Conservation (phyloP, 2,329 filamentous ascomycete species). For the Xylaria sp. region DNA sequence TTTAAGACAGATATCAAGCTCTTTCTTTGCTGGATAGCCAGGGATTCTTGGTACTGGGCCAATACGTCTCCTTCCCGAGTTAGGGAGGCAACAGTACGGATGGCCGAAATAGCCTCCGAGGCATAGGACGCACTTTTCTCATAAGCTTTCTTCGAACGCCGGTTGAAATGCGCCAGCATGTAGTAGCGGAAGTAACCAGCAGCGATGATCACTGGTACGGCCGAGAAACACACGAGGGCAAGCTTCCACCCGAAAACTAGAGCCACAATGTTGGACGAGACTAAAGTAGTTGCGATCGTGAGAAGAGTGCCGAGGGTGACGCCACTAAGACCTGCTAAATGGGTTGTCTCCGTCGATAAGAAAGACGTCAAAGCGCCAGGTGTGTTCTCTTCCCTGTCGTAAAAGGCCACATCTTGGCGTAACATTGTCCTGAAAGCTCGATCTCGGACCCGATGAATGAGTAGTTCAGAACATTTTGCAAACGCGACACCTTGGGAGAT, state of each 20-base stretch:
- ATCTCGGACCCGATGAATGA: constrained; percentile 85
- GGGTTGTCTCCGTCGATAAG: constrained; percentile 88
- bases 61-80: constrained; percentile 88
- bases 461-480: constrained; percentile 84
- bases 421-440: constrained; percentile 87
- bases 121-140: constrained; percentile 85
- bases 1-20: constrained; percentile 79
- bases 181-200: constrained; percentile 92
- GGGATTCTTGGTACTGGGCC: constrained; percentile 72
- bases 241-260: constrained; percentile 89
- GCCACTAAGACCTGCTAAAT: constrained; percentile 88
- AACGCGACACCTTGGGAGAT: constrained; percentile 77
- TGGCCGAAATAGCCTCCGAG: constrained; percentile 92
- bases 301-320: constrained; percentile 88
- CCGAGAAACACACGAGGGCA: constrained; percentile 82
- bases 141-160: constrained; percentile 82
- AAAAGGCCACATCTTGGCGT: constrained; percentile 92
- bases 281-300: constrained; percentile 81
- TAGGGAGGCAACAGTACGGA: constrained; percentile 90
- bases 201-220: constrained; percentile 78
- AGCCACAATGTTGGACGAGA: constrained; percentile 76
- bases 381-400: constrained; percentile 89
- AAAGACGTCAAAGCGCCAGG: constrained; percentile 90
- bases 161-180: constrained; percentile 82
- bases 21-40: constrained; percentile 72